Percentiles rank a stretch among this genome's conserved stretches.
These are phyloP conservation scores for Saussurea involucrata DNA, from an alignment of 129 eudicot species.

Conservation along the genomic window DNA sequence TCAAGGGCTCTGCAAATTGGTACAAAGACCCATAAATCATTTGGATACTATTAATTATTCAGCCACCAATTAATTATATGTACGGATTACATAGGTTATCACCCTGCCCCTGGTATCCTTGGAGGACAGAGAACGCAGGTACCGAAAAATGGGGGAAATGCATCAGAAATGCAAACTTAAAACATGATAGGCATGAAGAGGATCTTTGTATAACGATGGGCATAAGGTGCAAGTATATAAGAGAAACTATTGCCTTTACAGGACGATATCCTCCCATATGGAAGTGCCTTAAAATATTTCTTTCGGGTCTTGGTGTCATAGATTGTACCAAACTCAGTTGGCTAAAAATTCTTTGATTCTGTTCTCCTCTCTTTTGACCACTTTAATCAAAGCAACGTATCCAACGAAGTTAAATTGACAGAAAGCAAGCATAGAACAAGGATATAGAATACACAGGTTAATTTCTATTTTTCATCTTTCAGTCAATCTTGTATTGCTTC, in stretches of 20 bases:
- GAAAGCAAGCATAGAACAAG: neutral
- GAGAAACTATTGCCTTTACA: neutral
- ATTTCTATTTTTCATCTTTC: neutral
- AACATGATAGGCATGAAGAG: neutral
- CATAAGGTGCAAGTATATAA: neutral
- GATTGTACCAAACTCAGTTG: neutral
- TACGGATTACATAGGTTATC: no score
- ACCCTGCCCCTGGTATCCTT: neutral
- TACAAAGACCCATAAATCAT: constrained; percentile 2
- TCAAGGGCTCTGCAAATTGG: constrained; percentile 65
- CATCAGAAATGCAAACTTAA: neutral
- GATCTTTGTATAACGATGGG: neutral
- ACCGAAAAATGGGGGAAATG: neutral
- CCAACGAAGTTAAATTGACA: neutral
- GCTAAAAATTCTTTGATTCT: neutral
- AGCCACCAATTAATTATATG: neutral
- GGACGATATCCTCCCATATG: neutral
- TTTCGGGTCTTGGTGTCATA: neutral
- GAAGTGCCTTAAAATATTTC: neutral
- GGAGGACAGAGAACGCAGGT: neutral
- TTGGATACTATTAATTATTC: neutral
- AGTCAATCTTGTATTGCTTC: neutral
- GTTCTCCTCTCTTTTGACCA: neutral
- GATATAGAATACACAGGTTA: neutral
- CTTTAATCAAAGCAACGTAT: neutral